These are phyloP conservation scores for Phytopythium oedochilum DNA, from an alignment of 352 stramenopile genomes.

Conservation along the genomic window DNA sequence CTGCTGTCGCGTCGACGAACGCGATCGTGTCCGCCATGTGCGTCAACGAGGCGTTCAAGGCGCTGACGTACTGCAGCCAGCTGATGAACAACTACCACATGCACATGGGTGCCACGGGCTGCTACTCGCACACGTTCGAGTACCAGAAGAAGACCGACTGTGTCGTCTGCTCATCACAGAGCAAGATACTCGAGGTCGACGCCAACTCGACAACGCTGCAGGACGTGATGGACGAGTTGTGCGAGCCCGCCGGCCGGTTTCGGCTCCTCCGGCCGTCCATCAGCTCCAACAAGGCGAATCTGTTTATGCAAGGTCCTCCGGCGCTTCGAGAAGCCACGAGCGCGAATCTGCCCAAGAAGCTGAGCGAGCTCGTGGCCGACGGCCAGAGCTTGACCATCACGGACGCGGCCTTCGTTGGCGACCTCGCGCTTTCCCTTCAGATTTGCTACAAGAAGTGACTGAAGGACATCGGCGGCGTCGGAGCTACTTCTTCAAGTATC, in stretches of 20 bases:
- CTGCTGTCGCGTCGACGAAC: conserved; percentile 96
- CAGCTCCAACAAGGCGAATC: conserved; percentile 47
- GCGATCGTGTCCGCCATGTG: conserved; percentile 95
- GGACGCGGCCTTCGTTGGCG: conserved; percentile 89
- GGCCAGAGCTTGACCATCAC: conserved; percentile 93
- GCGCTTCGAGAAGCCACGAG: conserved; percentile 88
- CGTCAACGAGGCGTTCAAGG: conserved; percentile 96
- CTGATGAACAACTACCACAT: conserved; percentile 99
- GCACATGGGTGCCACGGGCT: conserved; percentile 94
- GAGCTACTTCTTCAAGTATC: too few relatives aligned
- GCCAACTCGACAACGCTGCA: conserved; percentile 46
- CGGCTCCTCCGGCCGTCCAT: conserved; percentile 70
- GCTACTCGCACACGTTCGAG: conserved; percentile 96
- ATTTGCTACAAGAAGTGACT: conserved; percentile 37
- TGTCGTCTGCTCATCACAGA: conserved; percentile 80
- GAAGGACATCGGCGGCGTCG: neutral
- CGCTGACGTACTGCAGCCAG: conserved; percentile 94
- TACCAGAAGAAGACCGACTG: conserved; percentile 92
- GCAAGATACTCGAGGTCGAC: conserved; percentile 53
- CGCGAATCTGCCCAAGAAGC: conserved; percentile 87
- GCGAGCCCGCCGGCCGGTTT: conserved; percentile 34
- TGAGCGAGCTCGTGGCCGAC: conserved; percentile 85
- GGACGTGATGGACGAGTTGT: conserved; percentile 62
- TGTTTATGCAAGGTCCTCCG: conserved; percentile 81
- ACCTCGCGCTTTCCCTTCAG: conserved; percentile 67